Evolutionary conservation across 805 yeast genomes (phyloP).

Genomic region (Debaryomyces tyrocola): DNA sequence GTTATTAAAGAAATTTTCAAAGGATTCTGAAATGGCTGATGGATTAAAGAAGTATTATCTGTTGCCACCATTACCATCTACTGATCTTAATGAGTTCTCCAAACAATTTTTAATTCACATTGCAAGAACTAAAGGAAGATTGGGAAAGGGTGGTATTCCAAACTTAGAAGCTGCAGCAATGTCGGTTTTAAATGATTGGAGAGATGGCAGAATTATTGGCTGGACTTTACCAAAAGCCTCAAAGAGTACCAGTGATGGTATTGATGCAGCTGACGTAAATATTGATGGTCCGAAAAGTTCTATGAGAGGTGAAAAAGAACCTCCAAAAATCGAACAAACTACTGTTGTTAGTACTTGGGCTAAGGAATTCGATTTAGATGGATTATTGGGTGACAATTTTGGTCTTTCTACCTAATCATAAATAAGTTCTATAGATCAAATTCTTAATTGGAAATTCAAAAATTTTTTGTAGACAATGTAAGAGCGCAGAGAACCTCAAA

Average conservation of each 20-base stretch:
- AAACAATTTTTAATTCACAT: conserved; percentile 88
- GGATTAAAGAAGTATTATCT: conserved; percentile 71
- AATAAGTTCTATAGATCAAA: background rate
- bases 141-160: conserved; percentile 92
- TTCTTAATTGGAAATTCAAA: background rate
- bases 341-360: conserved; percentile 90
- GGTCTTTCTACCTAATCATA: conserved; percentile 22
- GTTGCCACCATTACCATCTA: conserved; percentile 75
- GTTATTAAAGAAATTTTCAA: conserved; percentile 72
- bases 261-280: conserved; percentile 15
- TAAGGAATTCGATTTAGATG: conserved; percentile 89
- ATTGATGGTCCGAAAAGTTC: conserved; percentile 38
- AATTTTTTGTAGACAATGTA: background rate
- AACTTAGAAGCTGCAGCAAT: conserved; percentile 83
- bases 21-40: conserved; percentile 74
- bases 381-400: conserved; percentile 56
- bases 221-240: conserved; percentile 77
- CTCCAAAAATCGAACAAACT: conserved; percentile 59
- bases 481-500: too few species aligned
- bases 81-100: conserved; percentile 71
- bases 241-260: conserved; percentile 27
- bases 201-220: conserved; percentile 91
- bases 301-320: conserved; percentile 43
- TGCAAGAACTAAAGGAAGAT: conserved; percentile 88
- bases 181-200: conserved; percentile 88